Evolutionary conservation across 148 eudicot species (phyloP).

Genomic region (Camellia granthamiana): DNA sequence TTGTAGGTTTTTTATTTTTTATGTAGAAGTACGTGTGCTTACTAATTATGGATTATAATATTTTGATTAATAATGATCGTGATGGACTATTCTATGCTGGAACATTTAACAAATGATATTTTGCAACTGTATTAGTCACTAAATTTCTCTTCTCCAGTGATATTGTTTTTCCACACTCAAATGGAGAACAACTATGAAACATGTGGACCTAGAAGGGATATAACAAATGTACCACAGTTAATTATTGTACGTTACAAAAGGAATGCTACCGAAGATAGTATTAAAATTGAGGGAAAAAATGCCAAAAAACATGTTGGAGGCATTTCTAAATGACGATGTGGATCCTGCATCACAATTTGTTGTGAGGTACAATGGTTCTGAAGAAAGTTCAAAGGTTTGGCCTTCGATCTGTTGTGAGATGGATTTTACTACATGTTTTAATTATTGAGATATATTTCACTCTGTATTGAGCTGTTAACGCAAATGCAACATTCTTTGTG

Average conservation of each 20-base stretch:
- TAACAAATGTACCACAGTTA: conserved; percentile 56
- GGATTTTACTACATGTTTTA: background rate
- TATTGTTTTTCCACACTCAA: conserved; percentile 74
- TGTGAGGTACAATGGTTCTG: conserved; percentile 73
- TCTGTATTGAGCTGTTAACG: background rate
- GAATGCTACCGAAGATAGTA: conserved; percentile 48
- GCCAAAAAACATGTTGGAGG: conserved; percentile 43
- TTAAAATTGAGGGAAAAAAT: conserved; percentile 35
- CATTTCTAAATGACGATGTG: conserved; percentile 45
- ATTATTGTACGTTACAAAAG: conserved; percentile 84
- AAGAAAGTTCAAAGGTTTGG: conserved; percentile 64
- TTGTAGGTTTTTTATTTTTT: too few species aligned
- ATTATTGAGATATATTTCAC: background rate
- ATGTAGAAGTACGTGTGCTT: too few species aligned
- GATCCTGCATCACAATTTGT: too few species aligned
- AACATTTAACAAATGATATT: background rate
- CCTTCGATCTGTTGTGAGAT: conserved; percentile 10
- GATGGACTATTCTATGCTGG: background rate
- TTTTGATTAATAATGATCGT: background rate
- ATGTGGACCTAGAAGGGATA: conserved; percentile 82
- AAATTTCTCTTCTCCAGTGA: conserved; percentile 41
- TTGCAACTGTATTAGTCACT: background rate
- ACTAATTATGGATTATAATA: background rate
- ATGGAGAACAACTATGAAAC: conserved; percentile 68
- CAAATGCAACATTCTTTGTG: background rate